Evolutionary conservation across 129 eudicot genomes (phyloP), one percentile per base, ranked within the genome.

Genomic region (Cynara cardunculus): DNA sequence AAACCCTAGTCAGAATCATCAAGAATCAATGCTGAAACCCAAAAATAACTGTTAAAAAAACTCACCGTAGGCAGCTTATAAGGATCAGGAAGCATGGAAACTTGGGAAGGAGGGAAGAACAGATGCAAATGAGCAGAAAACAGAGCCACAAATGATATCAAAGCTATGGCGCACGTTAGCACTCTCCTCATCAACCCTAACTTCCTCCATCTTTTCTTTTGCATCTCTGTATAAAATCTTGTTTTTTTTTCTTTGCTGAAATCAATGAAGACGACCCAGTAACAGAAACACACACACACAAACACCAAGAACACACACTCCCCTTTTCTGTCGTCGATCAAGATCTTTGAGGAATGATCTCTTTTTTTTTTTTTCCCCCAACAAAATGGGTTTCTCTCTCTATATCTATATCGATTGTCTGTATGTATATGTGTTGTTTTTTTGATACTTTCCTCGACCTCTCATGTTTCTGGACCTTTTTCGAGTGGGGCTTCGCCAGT

Each of bases 121-220:
- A 85, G 26, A 30, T 73, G 97, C 71, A 91, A 59, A 85, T 94
- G 98, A 65, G 89, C 90, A 74, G 91, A 89, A 46, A 94, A 62
- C 65, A 94, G 73, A 64, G 97, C 93, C 76, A 91, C 66, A 39
- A 91, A 35, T 37, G 94, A 88, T 61, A 94, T 91, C 4, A 76
- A 31, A 32, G 91, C 85, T 53, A 91, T 88, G 71, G 93, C 98
- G 84, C 89, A 87, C 64, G 87, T 89, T 86, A 94, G 90, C 87
- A 91, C 25, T 82, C 89, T 88, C 87, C 98, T 73, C 68, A 87
- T 71, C 7, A 91, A 62, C 80, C 86, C 88, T 83, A 94, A 79
- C 69, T 86, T 89, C 81, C 80, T 79, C 90, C 92, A 82, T 78
- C 88, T 83, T 87, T 80, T 80, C 78, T 88, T 91, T 78, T 81